Evolutionary conservation across 116 monocot genomes (phyloP).

Genomic region (Phalaenopsis hybrid): DNA sequence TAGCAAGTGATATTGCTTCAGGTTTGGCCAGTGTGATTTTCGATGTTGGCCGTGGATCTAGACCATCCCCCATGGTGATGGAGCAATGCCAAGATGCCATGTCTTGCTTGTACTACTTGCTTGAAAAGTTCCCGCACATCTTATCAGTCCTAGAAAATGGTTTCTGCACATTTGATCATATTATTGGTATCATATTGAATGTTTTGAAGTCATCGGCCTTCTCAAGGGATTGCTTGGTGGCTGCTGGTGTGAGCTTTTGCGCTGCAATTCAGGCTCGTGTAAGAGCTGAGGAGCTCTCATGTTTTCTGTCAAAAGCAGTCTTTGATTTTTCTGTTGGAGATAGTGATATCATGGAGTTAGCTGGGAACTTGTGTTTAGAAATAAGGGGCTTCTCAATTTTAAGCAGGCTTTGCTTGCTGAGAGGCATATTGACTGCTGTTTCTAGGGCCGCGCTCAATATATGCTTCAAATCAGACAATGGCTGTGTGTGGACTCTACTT

Average conservation of each 20-base stretch:
- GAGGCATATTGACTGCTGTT: constrained; percentile 87
- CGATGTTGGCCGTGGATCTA: constrained; percentile 46
- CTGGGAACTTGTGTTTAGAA: constrained; percentile 23
- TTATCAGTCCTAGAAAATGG: constrained; percentile 34
- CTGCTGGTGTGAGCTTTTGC: constrained; percentile 93
- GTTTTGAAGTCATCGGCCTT: constrained; percentile 80
- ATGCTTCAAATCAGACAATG: constrained; percentile 12
- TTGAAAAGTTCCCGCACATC: constrained; percentile 63
- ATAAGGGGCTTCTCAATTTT: constrained; percentile 46
- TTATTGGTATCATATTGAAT: constrained; percentile 38
- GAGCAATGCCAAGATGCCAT: constrained; percentile 99
- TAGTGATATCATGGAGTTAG: constrained; percentile 17
- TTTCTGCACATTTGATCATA: constrained; percentile 26
- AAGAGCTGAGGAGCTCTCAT: constrained; percentile 36
- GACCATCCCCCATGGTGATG: constrained; percentile 79
- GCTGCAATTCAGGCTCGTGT: constrained; percentile 68
- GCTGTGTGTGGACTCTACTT: constrained; percentile 52
- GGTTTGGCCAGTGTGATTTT: constrained; percentile 49
- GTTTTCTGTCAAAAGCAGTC: constrained; percentile 51
- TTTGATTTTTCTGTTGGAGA: constrained; percentile 31
- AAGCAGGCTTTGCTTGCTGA: constrained; percentile 82
- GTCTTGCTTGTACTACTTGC: constrained; percentile 96
- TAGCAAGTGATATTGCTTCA: constrained; percentile 47
- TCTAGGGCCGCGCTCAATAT: constrained; percentile 62
- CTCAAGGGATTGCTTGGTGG: constrained; percentile 93